These are phyloP conservation scores for Venturiaceae sp. DNA, from an alignment of 2,329 filamentous ascomycete species.

Conservation along the genomic window DNA sequence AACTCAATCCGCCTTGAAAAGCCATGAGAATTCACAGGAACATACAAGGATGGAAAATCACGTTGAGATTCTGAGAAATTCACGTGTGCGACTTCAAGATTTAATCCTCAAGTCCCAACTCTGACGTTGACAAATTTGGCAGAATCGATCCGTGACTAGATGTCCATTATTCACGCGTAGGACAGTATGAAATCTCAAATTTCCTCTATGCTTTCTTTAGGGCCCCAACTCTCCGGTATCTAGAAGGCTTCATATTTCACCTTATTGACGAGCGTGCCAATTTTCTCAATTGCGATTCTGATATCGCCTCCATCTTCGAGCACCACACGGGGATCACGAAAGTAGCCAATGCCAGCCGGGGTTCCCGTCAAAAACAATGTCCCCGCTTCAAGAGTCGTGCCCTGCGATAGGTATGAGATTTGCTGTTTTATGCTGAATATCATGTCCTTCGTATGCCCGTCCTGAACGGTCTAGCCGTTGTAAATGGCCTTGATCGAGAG, in stretches of 20 bases:
- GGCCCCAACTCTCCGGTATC: no score
- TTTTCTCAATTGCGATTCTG: neutral
- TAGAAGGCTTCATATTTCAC: neutral
- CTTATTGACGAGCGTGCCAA: neutral
- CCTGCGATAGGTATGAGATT: conserved; percentile 36
- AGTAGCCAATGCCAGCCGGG: conserved; percentile 22
- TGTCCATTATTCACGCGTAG: no score
- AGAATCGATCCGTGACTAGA: no score
- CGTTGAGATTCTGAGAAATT: no score
- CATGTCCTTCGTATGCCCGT: conserved; percentile 36
- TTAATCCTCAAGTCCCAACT: no score
- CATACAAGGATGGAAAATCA: no score
- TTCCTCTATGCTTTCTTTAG: no score
- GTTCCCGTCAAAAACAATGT: conserved; percentile 43
- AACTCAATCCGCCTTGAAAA: no score
- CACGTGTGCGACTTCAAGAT: no score
- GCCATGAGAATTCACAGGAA: no score
- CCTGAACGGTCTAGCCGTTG: conserved; percentile 40
- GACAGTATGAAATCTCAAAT: no score
- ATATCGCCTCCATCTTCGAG: neutral
- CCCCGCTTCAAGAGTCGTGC: conserved; percentile 34
- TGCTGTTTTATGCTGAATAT: conserved; percentile 36
- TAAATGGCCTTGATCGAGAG: conserved; percentile 36
- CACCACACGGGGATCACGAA: neutral
- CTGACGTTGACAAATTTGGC: no score